These are phyloP conservation scores for Talaromyces piceae DNA, from an alignment of 2,329 filamentous ascomycete genomes.

Conservation along the genomic window DNA sequence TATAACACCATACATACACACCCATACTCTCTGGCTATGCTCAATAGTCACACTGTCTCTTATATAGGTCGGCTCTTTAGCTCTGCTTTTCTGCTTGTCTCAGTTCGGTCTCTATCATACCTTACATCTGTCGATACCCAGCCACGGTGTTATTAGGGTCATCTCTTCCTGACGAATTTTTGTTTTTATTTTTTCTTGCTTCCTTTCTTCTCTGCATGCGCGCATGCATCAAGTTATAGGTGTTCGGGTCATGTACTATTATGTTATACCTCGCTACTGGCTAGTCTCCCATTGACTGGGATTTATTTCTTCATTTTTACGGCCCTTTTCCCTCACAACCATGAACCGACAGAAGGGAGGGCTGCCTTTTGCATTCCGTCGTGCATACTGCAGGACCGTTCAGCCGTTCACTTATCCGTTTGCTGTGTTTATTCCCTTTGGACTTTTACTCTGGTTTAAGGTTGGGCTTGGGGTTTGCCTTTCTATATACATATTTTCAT, in stretches of 20 bases:
- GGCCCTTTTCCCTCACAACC: not conserved
- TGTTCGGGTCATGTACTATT: not conserved
- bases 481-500: not conserved
- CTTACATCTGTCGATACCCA: not conserved
- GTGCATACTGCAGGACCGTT: not conserved
- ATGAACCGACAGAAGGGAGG: not conserved
- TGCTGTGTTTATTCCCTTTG: not conserved
- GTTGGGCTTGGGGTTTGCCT: no score
- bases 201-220: not conserved
- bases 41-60: not conserved
- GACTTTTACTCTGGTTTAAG: no score
- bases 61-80: not conserved
- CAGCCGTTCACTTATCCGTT: not conserved
- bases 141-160: not conserved
- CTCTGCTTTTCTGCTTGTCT: not conserved
- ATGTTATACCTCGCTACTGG: not conserved
- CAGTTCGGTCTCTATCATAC: not conserved
- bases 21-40: conserved; percentile 5
- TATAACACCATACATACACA: conserved; percentile 9
- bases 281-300: not conserved
- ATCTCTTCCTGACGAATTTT: not conserved
- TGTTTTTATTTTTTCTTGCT: not conserved
- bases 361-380: not conserved
- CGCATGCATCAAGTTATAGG: not conserved
- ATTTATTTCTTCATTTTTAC: not conserved